Conservation (phyloP, 192 early-diverging fungal genomes). For the Chytriomyces sp. region DNA sequence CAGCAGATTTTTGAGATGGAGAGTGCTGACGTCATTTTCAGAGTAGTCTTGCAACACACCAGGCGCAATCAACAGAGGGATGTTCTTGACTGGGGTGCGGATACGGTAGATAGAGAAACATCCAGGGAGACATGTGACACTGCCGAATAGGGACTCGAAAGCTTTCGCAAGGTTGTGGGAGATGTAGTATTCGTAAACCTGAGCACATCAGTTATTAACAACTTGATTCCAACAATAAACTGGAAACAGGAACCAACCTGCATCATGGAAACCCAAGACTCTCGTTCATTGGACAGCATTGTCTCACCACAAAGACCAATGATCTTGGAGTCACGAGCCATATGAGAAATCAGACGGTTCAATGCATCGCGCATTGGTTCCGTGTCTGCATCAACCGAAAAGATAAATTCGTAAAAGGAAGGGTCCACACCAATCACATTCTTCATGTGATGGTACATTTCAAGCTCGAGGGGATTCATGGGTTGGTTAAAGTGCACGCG, state of each 20-base stretch:
- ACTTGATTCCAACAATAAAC: background rate
- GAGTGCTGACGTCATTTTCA: conserved; percentile 89
- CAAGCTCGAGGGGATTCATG: conserved; percentile 95
- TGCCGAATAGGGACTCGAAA: conserved; percentile 69
- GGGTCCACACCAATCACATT: conserved; percentile 98
- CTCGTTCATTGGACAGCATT: conserved; percentile 86
- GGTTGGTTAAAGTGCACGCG: conserved; percentile 92
- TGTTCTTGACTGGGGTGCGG: conserved; percentile 73
- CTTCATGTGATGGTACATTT: conserved; percentile 99
- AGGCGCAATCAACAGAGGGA: conserved; percentile 81
- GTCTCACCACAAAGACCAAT: conserved; percentile 98
- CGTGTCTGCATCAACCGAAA: conserved; percentile 99
- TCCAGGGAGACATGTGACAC: conserved; percentile 75
- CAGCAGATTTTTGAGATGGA: conserved; percentile 97
- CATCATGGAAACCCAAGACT: conserved; percentile 97
- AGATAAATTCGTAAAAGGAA: conserved; percentile 91
- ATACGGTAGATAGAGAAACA: conserved; percentile 99
- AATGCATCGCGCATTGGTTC: conserved; percentile 82
- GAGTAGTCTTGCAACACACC: conserved; percentile 85
- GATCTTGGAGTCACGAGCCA: conserved; percentile 89
- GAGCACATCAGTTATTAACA: background rate
- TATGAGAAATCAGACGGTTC: conserved; percentile 87
- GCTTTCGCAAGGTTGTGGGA: conserved; percentile 66
- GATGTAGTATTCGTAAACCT: conserved; percentile 84
- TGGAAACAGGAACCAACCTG: conserved; percentile 63